These are phyloP conservation scores for Dendrobium officinale DNA, from an alignment of 106 monocot species.

Conservation along the genomic window DNA sequence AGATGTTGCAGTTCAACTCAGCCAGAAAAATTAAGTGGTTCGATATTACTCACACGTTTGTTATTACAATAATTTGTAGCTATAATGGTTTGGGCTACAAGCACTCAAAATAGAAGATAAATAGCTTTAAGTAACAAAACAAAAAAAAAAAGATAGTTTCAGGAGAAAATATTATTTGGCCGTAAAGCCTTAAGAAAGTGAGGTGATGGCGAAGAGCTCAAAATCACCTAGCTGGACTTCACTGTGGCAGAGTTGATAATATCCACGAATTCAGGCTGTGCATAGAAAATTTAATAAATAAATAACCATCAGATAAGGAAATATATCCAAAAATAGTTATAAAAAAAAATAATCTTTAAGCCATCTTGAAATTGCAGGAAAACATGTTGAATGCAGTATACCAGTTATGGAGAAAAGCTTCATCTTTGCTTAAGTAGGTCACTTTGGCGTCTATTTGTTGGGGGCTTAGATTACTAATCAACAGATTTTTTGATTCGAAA, in stretches of 20 bases:
- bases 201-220: no score
- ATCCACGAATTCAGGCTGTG: slow-evolving; percentile 71
- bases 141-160: neutral
- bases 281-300: neutral
- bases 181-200: neutral
- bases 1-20: no score
- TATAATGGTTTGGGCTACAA: neutral
- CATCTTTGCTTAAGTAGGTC: no score
- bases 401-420: no score
- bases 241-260: slow-evolving; percentile 78
- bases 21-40: neutral
- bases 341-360: neutral
- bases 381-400: neutral
- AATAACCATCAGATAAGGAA: neutral
- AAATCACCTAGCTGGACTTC: slow-evolving; percentile 20
- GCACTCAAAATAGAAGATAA: neutral
- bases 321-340: neutral
- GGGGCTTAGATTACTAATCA: no score
- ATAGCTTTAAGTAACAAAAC: neutral
- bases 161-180: neutral
- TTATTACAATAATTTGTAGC: neutral
- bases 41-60: neutral
- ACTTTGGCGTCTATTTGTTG: no score
- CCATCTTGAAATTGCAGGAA: neutral
- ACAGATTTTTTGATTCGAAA: no score